Evolutionary conservation across 495 filamentous ascomycete species (phyloP), one percentile per base, ranked within the genome.

Genomic region (Cercophora samala): DNA sequence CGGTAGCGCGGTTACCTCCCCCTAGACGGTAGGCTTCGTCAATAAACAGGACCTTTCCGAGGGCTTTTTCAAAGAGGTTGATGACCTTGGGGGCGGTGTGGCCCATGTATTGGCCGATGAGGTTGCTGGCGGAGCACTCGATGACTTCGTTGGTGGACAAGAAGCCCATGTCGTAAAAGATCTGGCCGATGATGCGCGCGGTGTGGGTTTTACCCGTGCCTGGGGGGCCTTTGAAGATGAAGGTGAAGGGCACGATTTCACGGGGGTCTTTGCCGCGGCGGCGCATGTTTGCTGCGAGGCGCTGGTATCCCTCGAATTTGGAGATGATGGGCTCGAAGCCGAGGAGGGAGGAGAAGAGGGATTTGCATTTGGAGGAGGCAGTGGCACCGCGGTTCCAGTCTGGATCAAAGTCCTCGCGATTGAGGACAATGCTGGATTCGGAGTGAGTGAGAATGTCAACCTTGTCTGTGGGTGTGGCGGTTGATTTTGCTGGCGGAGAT

Each of bases 151-250:
- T 74, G 0, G 79, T 81, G 1, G 80, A 65, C 2, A 90, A 73
- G 18, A 89, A 80, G 0, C 86, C 85, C 81, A 89, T 83, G 66
- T 90, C 83, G 66, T 89, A 91, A 72, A 84, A 92, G 0, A 93
- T 75, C 65, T 88, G 80, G 2, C 90, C 90, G 81, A 93, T 87
- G 64, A 82, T 87, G 56, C 82, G 71, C 0, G 90, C 90, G 1
- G 88, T 90, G 1, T 80, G 85, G 0, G 89, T 90, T 68, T 92
- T 93, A 4, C 89, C 90, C 11, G 89, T 91, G 4, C 90, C 78
- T 71, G 69, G 77, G 0, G 75, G 75, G 0, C 77, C 77, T 24
- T 74, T 71, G 64, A 80, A 80, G 3, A 80, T 64, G 58, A 76
- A 75, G 9, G 70, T 70, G 63, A 78, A 77, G 25, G 78, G 75